A percentile compares a stretch with the other conserved stretches of the same genome.
Conservation (phyloP, 495 filamentous ascomycete species). For the Bombardia bombarda region DNA sequence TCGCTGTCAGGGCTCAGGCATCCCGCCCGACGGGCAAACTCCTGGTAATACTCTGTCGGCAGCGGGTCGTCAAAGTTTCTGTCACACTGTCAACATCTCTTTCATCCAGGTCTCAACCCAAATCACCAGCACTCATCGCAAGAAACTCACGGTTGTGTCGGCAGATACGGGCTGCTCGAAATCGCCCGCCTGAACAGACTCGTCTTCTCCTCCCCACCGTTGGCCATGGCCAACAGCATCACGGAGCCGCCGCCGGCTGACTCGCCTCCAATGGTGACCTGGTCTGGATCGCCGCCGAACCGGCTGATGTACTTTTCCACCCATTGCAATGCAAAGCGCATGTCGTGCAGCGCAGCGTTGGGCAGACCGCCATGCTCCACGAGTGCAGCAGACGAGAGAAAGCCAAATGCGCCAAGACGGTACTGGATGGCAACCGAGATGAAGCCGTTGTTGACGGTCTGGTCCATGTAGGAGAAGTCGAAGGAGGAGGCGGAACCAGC, state of each 20-base stretch:
- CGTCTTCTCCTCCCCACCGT: constrained; percentile 26
- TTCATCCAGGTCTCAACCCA: no score
- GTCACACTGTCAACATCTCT: constrained; percentile 10
- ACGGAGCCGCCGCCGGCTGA: constrained; percentile 61
- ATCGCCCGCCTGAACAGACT: constrained; percentile 44
- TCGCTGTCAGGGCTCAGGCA: constrained; percentile 28
- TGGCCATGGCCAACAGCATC: constrained; percentile 37
- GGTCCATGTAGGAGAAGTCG: constrained; percentile 30
- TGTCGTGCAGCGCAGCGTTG: constrained; percentile 62
- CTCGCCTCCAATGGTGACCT: constrained; percentile 65
- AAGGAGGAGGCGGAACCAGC: constrained; percentile 28
- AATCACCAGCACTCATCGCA: background rate
- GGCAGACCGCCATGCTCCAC: constrained; percentile 34
- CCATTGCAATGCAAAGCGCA: constrained; percentile 64
- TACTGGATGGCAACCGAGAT: constrained; percentile 37
- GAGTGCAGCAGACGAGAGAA: constrained; percentile 32
- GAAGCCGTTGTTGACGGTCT: constrained; percentile 35
- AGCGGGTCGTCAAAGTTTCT: constrained; percentile 40
- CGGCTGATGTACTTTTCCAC: constrained; percentile 58
- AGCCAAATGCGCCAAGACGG: constrained; percentile 44
- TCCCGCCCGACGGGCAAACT: constrained; percentile 45
- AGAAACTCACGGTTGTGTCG: constrained; percentile 25
- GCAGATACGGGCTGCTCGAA: constrained; percentile 29
- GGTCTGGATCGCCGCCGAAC: constrained; percentile 60
- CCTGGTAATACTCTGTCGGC: constrained; percentile 46